Evolutionary conservation across 2,329 filamentous ascomycete species (phyloP).

Genomic region (Trichoderma sp.): DNA sequence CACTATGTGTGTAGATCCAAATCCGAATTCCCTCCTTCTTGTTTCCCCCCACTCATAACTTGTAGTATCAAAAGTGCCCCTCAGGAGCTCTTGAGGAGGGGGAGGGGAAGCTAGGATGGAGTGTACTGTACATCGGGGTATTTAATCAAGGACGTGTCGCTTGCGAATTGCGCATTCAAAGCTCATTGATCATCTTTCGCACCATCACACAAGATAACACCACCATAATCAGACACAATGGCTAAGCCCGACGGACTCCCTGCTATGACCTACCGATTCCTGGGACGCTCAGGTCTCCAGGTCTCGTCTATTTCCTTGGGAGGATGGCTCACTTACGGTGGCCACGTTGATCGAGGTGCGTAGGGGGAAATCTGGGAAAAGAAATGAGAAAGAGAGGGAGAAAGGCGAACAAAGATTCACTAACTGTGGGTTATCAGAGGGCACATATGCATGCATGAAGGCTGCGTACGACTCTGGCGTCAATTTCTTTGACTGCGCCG

Average conservation of each 20-base stretch:
- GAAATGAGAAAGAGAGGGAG: not conserved
- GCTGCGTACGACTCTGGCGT: conserved; percentile 61
- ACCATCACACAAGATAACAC: not conserved
- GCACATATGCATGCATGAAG: conserved; percentile 61
- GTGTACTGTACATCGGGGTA: not conserved
- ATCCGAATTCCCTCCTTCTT: not conserved
- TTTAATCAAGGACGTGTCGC: not conserved
- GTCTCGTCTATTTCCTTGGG: conserved; percentile 73
- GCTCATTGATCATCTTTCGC: not conserved
- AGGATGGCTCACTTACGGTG: conserved; percentile 74
- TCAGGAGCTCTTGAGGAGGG: not conserved
- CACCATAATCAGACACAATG: conserved; percentile 33
- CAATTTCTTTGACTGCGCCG: conserved; percentile 65
- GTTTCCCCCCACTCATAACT: not conserved
- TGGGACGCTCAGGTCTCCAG: conserved; percentile 71
- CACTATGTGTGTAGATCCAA: not conserved
- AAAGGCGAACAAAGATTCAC: not conserved
- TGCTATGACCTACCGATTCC: conserved; percentile 69
- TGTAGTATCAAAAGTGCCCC: conserved; percentile 2
- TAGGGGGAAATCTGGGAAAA: not conserved
- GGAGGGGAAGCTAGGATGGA: not conserved
- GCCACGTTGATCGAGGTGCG: conserved; percentile 67
- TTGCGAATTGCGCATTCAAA: not conserved
- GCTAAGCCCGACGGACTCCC: conserved; percentile 46
- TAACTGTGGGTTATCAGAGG: conserved; percentile 14